A percentile compares a stretch with the other conserved stretches of the same genome.
Evolutionary conservation across 2,329 filamentous ascomycete species (phyloP).

Genomic region (Fusarium coffeatum): DNA sequence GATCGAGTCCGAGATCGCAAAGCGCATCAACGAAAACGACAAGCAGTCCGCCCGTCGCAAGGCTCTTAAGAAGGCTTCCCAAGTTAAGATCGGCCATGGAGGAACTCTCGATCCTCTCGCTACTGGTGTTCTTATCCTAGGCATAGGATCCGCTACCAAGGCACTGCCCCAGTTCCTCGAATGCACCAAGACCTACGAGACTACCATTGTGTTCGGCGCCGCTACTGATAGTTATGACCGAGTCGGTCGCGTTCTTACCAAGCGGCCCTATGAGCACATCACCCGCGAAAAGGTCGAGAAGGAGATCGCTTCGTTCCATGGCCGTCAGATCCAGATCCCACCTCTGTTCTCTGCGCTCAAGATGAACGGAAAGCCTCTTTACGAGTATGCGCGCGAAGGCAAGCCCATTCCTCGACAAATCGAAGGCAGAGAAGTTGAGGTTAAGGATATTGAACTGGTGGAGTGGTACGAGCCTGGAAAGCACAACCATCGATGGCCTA

Average conservation of each 20-base stretch:
- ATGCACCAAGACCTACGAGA: conserved; percentile 95
- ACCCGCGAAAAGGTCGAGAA: conserved; percentile 82
- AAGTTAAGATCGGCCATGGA: conserved; percentile 95
- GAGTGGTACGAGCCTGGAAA: conserved; percentile 87
- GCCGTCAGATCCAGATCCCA: conserved; percentile 88
- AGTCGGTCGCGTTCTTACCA: conserved; percentile 83
- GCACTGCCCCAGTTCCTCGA: conserved; percentile 79
- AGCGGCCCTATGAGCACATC: conserved; percentile 81
- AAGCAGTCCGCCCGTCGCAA: conserved; percentile 70
- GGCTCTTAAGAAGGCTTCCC: conserved; percentile 67
- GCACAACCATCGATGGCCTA: conserved; percentile 83
- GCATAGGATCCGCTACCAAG: conserved; percentile 90
- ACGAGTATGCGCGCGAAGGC: conserved; percentile 94
- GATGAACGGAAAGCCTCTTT: conserved; percentile 92
- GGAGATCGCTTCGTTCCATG: conserved; percentile 79
- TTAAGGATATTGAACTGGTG: conserved; percentile 79
- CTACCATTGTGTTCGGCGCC: conserved; percentile 88
- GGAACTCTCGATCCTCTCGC: conserved; percentile 95
- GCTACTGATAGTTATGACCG: conserved; percentile 94
- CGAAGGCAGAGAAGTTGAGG: conserved; percentile 80
- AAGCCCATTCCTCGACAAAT: conserved; percentile 88
- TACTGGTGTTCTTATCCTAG: conserved; percentile 90
- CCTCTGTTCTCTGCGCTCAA: conserved; percentile 94
- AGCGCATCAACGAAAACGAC: conserved; percentile 66
- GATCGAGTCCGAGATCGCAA: conserved; percentile 71